A percentile compares a stretch with the other conserved stretches of the same genome.
Conservation (phyloP, 257 asterid genomes). For the Jaltomata sinuosa region DNA sequence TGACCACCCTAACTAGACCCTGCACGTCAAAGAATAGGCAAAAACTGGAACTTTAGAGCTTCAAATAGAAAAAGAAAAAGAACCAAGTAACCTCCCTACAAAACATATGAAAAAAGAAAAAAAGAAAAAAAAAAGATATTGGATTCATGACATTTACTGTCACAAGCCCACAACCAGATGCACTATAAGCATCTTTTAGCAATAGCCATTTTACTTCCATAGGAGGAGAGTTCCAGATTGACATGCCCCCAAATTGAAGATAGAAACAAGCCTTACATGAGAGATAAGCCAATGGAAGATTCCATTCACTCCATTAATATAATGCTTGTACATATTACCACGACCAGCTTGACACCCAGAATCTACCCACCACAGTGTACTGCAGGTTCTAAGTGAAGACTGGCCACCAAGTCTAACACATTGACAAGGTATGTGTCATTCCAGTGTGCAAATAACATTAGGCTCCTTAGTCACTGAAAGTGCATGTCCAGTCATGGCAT, state of each 20-base stretch:
- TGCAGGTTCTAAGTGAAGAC: neutral
- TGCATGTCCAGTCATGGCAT: neutral
- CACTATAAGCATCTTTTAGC: neutral
- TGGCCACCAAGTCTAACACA: neutral
- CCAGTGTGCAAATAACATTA: neutral
- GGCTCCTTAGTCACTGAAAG: neutral
- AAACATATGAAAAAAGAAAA: neutral
- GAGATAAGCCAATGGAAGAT: neutral
- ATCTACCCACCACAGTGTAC: neutral
- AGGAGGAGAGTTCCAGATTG: neutral
- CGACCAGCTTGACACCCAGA: neutral
- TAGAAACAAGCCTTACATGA: neutral
- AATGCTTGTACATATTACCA: neutral
- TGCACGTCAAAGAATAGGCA: neutral
- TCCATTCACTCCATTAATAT: neutral
- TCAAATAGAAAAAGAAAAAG: neutral
- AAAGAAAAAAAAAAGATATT: neutral
- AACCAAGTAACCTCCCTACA: neutral
- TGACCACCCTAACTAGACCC: neutral
- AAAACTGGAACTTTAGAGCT: neutral
- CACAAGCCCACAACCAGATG: neutral
- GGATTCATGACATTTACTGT: neutral
- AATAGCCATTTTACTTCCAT: neutral
- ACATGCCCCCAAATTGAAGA: neutral
- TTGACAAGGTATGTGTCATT: neutral